Evolutionary conservation across 495 filamentous ascomycete species (phyloP).

Genomic region (Xylaria grammica): DNA sequence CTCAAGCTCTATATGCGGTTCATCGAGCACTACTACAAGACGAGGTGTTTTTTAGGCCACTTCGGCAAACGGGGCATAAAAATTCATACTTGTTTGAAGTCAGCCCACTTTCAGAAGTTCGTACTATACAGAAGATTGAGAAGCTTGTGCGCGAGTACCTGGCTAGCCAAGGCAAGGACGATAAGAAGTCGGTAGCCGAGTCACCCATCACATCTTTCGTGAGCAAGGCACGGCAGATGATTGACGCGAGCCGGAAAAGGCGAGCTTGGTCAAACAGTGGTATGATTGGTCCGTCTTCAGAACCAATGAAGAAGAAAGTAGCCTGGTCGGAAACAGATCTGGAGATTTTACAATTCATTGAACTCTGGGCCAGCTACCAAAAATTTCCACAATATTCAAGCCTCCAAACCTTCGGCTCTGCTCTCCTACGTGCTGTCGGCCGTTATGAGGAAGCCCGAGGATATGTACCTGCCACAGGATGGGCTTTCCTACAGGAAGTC

Average conservation of each 20-base stretch:
- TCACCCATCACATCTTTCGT: slow-evolving; percentile 57
- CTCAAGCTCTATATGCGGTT: slow-evolving; percentile 68
- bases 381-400: slow-evolving; percentile 52
- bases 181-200: neutral
- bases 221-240: slow-evolving; percentile 64
- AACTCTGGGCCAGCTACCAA: slow-evolving; percentile 66
- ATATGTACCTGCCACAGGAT: slow-evolving; percentile 62
- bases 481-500: slow-evolving; percentile 82
- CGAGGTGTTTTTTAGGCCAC: slow-evolving; percentile 55
- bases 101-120: slow-evolving; percentile 36
- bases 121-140: slow-evolving; percentile 36
- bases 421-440: slow-evolving; percentile 72
- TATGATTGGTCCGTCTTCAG: slow-evolving; percentile 52
- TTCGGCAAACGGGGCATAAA: slow-evolving; percentile 38
- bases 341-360: slow-evolving; percentile 70
- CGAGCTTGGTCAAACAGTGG: slow-evolving; percentile 65
- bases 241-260: slow-evolving; percentile 67
- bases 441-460: slow-evolving; percentile 65
- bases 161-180: slow-evolving; percentile 23
- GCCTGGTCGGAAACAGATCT: slow-evolving; percentile 56
- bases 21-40: slow-evolving; percentile 65
- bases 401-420: slow-evolving; percentile 66
- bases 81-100: slow-evolving; percentile 47
- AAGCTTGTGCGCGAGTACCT: slow-evolving; percentile 39
- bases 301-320: slow-evolving; percentile 23